Base-by-base conservation (phyloP, 2,329 filamentous ascomycete species). In the Neoarthrinium moseri region DNA sequence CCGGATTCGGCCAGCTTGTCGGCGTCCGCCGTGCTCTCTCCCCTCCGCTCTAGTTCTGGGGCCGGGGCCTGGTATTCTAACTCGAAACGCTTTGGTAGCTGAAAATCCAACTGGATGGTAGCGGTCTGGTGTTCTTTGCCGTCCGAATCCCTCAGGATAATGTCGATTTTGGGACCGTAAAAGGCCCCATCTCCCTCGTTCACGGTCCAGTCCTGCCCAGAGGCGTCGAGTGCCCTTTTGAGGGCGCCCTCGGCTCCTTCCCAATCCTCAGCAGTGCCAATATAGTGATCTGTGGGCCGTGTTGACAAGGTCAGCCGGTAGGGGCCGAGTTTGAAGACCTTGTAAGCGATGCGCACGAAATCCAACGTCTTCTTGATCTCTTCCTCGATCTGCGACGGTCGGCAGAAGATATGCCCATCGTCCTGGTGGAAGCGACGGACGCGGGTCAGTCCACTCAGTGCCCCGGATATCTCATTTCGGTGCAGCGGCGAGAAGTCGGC, bases 401-500 rank as follows among this genome's bases (percentile, higher is more conserved):
- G 84, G 70, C 91, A 96, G 78, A 99, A 96, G 56, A 96, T 94
- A 66, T 99, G 94, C 3, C 88, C 89, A 66, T 99, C 94, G 59
- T 99, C 94, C 70, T 97, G 92, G 65, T 94, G 87, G 74, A 99
- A 97, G 56, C 91, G 84, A 39, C 94, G 84, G 10, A 97, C 92
- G 66, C 94, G 84, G 3, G 94, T 97, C 52, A 99, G 77, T 26
- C 94, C 94, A 36, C 85, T 89, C 34, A 99, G 76, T 4, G 94
- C 92, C 45, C 94, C 94, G 2, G 91, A 96, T 26, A 91, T 86
- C 69, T 99, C 94, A 64, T 99, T 97, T 47, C 94, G 82, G 72
- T 99, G 94, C 43, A 99, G 77, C 21, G 95, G 89, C 66, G 92
- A 92, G 67, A 97, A 97, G 65, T 99, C 94, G 42, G 94, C 92